phyloP scores from a whole-genome alignment of 371 early-diverging fungal genomes.

The Mucor circinelloides region DNA sequence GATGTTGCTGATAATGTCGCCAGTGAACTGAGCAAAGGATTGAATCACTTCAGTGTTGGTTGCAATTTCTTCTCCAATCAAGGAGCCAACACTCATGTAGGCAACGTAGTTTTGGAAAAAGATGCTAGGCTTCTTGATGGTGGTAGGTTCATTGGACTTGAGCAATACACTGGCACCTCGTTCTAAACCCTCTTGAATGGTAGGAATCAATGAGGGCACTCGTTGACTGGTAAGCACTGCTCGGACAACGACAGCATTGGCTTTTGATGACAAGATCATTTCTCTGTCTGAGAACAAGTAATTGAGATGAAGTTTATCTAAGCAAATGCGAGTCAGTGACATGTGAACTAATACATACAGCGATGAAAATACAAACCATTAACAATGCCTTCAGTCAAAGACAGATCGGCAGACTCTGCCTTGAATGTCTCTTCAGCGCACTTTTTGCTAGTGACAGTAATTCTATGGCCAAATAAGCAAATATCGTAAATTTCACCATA shows the following conservation, averaged over 20 bases:
- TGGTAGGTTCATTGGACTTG: constrained; percentile 4
- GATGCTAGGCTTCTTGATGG: constrained; percentile 9
- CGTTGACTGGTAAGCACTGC: constrained; percentile 16
- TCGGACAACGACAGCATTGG: constrained; percentile 34
- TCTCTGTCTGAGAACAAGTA: constrained; percentile 26
- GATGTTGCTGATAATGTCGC: constrained; percentile 34
- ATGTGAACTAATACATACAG: neutral
- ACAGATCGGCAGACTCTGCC: constrained; percentile 24
- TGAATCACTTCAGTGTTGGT: constrained; percentile 28
- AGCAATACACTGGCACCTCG: constrained; percentile 18
- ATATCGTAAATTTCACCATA: constrained; percentile 42
- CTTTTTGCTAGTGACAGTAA: constrained; percentile 31
- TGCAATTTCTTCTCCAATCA: constrained; percentile 35
- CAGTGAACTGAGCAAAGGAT: constrained; percentile 43
- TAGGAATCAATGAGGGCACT: constrained; percentile 20
- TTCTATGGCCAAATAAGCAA: constrained; percentile 15
- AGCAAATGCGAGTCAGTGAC: neutral
- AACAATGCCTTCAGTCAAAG: constrained; percentile 34
- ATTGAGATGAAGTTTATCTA: constrained; percentile 36
- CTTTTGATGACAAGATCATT: constrained; percentile 33
- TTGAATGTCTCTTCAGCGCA: constrained; percentile 37
- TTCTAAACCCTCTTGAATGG: constrained; percentile 27
- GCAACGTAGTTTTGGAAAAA: constrained; percentile 41
- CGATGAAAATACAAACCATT: constrained; percentile 16
- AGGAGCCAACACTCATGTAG: constrained; percentile 42